phyloP scores from a whole-genome alignment of 2,329 filamentous ascomycete species.

The Ascochyta lentis region DNA sequence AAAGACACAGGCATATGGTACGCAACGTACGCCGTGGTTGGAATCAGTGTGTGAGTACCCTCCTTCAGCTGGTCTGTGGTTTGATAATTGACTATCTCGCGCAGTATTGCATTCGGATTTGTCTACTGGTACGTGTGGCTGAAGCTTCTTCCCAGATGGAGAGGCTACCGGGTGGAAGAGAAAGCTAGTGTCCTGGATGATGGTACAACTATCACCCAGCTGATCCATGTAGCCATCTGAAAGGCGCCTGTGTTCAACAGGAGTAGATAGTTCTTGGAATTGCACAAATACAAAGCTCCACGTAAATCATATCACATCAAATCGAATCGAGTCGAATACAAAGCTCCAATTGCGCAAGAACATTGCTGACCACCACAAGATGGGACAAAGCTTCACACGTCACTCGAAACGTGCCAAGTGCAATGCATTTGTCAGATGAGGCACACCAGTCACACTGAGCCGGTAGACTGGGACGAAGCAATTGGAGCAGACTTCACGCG shows the following conservation, averaged over 20 bases:
- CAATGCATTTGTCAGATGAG: background rate
- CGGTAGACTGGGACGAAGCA: background rate
- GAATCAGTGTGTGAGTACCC: conserved; percentile 57
- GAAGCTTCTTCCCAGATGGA: conserved; percentile 63
- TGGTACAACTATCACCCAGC: conserved; percentile 69
- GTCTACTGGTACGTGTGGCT: conserved; percentile 75
- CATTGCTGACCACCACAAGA: background rate
- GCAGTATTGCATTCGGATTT: conserved; percentile 64
- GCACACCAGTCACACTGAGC: background rate
- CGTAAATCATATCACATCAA: too few relatives aligned
- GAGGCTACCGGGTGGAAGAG: conserved; percentile 69
- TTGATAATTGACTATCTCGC: conserved; percentile 10
- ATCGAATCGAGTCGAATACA: background rate
- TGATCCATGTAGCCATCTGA: conserved; percentile 48
- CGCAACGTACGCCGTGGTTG: conserved; percentile 61
- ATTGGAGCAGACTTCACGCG: background rate
- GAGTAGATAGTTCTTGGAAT: background rate
- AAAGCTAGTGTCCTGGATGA: conserved; percentile 66
- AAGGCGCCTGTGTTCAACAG: background rate
- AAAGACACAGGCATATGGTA: conserved; percentile 52
- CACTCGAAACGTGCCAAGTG: background rate
- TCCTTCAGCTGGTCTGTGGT: conserved; percentile 7
- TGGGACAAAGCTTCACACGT: background rate
- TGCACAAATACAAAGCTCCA: background rate
- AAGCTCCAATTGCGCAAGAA: background rate